Base-by-base conservation (phyloP, 768 basidiomycete species). In the Tulasnella sp. region DNA sequence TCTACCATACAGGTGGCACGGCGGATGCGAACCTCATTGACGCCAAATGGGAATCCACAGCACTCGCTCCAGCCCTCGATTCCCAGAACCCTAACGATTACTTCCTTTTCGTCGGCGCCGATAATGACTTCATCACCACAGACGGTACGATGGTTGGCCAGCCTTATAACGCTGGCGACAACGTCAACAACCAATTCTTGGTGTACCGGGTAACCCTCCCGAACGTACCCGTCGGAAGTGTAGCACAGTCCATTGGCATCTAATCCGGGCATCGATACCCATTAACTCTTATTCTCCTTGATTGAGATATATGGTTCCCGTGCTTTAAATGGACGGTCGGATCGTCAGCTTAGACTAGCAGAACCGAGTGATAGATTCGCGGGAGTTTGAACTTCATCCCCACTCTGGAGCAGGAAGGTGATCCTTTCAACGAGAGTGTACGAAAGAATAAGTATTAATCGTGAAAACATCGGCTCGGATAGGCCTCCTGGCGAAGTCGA, bases 11-110 rank as follows among this genome's bases (percentile, higher is more conserved):
- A 80, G 78, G 73, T 50, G 67, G 72, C 31, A 76, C 75, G 2
- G 67, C 72, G 51, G 75, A 81, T 59, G 59, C 69, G 32, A 77
- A 74, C 0, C 70, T 82, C n/a, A 75, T 84, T 46, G 74, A 75
- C 59, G 75, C 74, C 0, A 84, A 84, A 68, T 84, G 81, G 80
- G 82, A 84, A 63, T 79, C 77, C 1, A 69, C 82, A 14, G 77
- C 80, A 5, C 69, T 84, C 5, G 80, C 77, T 2, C 75, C 81
- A 0, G 74, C 73, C n/a, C 65, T 71, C 8, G 79, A 80, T 60
- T 66, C 71, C 2, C 66, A 61, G 1, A 74, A 69, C 66, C 83
- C 82, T 0, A 68, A 84, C 60, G 83, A 84, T 62, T 83, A 76
- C 65, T 84, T 84, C 71, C 67, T 84, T 34, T 80, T 83, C 70